Evolutionary conservation across 768 basidiomycete genomes (phyloP).

Genomic region (Suillus discolor): DNA sequence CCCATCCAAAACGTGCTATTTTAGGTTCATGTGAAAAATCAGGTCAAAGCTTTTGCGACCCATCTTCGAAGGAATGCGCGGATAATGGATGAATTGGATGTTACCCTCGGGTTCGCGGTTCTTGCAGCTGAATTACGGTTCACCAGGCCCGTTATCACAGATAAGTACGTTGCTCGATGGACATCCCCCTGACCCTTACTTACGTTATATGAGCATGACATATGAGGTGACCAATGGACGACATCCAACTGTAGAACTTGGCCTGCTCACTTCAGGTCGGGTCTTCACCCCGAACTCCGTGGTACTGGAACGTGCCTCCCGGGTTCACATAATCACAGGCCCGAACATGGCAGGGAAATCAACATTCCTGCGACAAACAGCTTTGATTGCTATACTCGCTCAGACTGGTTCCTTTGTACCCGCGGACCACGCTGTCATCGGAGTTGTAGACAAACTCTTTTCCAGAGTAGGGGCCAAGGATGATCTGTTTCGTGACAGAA

Average conservation of each 20-base stretch:
- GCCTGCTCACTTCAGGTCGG: constrained; percentile 72
- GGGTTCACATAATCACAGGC: constrained; percentile 85
- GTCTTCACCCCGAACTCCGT: constrained; percentile 87
- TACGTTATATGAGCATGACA: constrained; percentile 40
- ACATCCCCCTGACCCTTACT: not conserved
- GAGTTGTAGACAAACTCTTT: constrained; percentile 89
- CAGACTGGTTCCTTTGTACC: constrained; percentile 95
- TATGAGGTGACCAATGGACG: constrained; percentile 80
- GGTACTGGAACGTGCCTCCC: constrained; percentile 56
- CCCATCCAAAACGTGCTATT: not conserved
- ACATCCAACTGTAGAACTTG: constrained; percentile 92
- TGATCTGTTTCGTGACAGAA: constrained; percentile 89
- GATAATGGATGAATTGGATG: constrained; percentile 86
- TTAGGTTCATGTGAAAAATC: constrained; percentile 10
- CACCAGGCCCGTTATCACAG: constrained; percentile 66
- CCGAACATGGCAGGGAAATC: constrained; percentile 98
- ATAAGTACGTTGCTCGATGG: constrained; percentile 54
- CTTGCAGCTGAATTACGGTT: constrained; percentile 80
- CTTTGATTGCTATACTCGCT: constrained; percentile 86
- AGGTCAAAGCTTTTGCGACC: constrained; percentile 65
- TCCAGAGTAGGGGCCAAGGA: constrained; percentile 96
- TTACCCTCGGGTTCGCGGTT: constrained; percentile 77
- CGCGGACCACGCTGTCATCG: constrained; percentile 76
- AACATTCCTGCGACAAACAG: constrained; percentile 88
- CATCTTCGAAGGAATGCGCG: constrained; percentile 73